A percentile compares a stretch with the other conserved stretches of the same genome.
Conservation (phyloP, 2,329 filamentous ascomycete species). For the Aspergillus pseudonomiae region DNA sequence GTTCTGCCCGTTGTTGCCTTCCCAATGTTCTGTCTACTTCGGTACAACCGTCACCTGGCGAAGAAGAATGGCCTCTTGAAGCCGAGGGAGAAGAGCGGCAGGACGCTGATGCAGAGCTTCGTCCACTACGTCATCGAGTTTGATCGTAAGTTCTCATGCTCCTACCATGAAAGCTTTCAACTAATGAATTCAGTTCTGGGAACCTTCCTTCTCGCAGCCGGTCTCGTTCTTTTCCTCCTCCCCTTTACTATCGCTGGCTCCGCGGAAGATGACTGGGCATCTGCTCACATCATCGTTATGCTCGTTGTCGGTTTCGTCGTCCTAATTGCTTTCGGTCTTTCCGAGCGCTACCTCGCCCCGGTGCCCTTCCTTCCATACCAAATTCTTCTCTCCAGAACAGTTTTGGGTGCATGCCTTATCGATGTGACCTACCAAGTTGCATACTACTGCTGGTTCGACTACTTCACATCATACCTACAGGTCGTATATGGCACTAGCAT, state of each 20-base stretch:
- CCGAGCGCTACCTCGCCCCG: constrained; percentile 55
- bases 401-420: constrained; percentile 29
- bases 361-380: constrained; percentile 13
- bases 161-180: no score
- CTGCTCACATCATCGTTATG: constrained; percentile 52
- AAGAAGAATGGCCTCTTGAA: constrained; percentile 53
- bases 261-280: constrained; percentile 43
- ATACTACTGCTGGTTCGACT: constrained; percentile 29
- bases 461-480: constrained; percentile 39
- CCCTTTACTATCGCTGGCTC: constrained; percentile 54
- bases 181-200: constrained; percentile 49
- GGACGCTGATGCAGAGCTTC: constrained; percentile 51
- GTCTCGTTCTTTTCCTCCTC: constrained; percentile 53
- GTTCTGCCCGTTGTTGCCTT: constrained; percentile 58
- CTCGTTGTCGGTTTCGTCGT: constrained; percentile 56
- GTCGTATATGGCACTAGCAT: constrained; percentile 37
- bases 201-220: constrained; percentile 59
- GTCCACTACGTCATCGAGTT: constrained; percentile 60
- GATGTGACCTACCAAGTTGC: constrained; percentile 25
- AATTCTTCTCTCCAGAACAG: constrained; percentile 45
- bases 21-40: constrained; percentile 58
- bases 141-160: constrained; percentile 46
- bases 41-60: constrained; percentile 58
- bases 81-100: constrained; percentile 39
- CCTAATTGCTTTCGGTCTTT: constrained; percentile 55